Conservation (phyloP, 2,329 filamentous ascomycete genomes). For the Aspergillus spinulosporus region DNA sequence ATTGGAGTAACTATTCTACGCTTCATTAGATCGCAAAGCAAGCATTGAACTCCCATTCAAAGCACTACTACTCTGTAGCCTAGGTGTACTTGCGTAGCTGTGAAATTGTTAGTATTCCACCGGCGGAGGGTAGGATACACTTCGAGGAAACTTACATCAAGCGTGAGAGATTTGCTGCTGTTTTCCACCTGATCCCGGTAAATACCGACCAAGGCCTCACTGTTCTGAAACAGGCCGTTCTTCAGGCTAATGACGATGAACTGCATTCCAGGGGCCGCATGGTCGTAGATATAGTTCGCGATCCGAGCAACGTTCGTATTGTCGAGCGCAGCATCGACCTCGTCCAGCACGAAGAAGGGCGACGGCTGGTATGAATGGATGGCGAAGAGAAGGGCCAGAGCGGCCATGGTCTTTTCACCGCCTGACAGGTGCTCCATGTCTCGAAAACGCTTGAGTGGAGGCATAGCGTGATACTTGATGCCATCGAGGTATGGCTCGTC, state of each 20-base stretch:
- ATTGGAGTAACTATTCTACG: constrained; percentile 16
- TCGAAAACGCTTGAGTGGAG: constrained; percentile 93
- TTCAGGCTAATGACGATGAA: constrained; percentile 98
- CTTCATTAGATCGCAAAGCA: not conserved
- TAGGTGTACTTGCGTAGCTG: constrained; percentile 13
- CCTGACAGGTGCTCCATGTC: constrained; percentile 99
- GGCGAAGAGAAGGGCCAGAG: constrained; percentile 91
- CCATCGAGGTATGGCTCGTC: constrained; percentile 94
- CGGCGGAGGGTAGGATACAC: not conserved
- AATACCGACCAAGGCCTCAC: constrained; percentile 91
- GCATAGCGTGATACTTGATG: constrained; percentile 99
- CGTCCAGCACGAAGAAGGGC: constrained; percentile 97
- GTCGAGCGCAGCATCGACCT: constrained; percentile 97
- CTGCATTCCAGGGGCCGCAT: constrained; percentile 95
- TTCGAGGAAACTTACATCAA: constrained; percentile 73
- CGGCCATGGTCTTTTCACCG: constrained; percentile 98
- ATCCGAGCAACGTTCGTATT: constrained; percentile 96
- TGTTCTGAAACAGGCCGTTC: constrained; percentile 92
- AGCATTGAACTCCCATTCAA: not conserved
- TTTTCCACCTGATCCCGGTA: constrained; percentile 95
- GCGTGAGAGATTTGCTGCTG: constrained; percentile 82
- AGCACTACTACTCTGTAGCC: not conserved
- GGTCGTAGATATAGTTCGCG: constrained; percentile 91
- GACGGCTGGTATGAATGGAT: constrained; percentile 94
- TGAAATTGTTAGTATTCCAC: not conserved